Evolutionary conservation across 768 basidiomycete species (phyloP), one percentile per base, ranked within the genome.

Genomic region (Mycena sanguinolenta): DNA sequence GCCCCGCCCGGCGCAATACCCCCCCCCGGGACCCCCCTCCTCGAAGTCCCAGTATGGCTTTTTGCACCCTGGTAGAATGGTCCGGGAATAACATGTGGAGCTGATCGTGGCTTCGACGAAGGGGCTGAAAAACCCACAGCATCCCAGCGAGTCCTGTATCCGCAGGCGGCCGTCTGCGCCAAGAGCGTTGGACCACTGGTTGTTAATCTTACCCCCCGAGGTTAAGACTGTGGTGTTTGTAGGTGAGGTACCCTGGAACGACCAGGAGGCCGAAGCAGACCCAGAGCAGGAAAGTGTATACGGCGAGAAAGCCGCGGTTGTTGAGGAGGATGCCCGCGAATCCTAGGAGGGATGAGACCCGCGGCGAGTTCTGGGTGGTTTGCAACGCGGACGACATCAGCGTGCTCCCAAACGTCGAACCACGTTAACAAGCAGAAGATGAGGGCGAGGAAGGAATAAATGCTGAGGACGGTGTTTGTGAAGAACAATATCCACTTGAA

Each of bases 401-500:
- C 88, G 69, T 88, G 83, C 27, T 81, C 79, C 84, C 90, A 93
- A 36, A 93, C 86, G 79, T 93, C 88, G 80, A 94, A 91, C 92
- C 92, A 94, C 13, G 91, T 91, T 17, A 93, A 82, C 34, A 95
- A 87, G 70, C 88, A 87, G 71, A 91, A 84, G 55, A 95, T 84
- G 60, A 94, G 84, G 23, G 86, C 86, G 3, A 85, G 80, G 58
- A 94, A 79, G 23, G 90, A 86, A 77, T 92, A 94, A 5, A 80
- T 72, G 21, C 90, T 83, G 63, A 94, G 84, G 38, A 90, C 38
- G 38, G 84, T 74, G 76, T 95, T 95, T 57, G 91, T 82, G 55
- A 88, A 52, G 78, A 95, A 91, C 5, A 96, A 79, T 14, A 86
- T 81, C 93, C 93, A 95, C 78, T 96, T 96, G 86, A 95, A 96